A percentile compares a stretch with the other conserved stretches of the same genome.
These are phyloP conservation scores for Magnaporthiopsis rhizophila DNA, from an alignment of 2,329 filamentous ascomycete genomes.

Conservation along the genomic window DNA sequence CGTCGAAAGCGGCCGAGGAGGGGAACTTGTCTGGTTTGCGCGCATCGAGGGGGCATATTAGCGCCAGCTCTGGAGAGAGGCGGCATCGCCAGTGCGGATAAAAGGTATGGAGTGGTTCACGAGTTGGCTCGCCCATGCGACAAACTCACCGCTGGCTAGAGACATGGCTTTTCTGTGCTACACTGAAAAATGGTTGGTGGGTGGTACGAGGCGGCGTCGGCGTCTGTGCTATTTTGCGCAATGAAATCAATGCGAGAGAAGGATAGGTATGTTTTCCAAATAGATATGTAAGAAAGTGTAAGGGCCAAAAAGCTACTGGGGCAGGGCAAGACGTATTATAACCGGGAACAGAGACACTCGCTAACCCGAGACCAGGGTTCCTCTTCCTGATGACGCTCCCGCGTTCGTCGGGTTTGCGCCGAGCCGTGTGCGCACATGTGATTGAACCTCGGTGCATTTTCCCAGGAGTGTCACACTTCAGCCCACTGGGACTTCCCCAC, in stretches of 20 bases:
- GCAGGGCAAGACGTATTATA: constrained; percentile 2
- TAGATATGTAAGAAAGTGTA: not conserved
- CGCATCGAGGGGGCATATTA: not conserved
- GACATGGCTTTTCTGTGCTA: constrained; percentile 9
- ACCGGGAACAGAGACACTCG: not conserved
- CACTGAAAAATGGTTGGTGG: not conserved
- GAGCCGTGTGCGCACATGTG: constrained; percentile 5
- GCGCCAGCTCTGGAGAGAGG: not conserved
- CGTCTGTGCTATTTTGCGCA: not conserved
- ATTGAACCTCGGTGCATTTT: constrained; percentile 8
- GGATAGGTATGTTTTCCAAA: not conserved
- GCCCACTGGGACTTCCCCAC: constrained; percentile 1
- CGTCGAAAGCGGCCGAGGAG: constrained; percentile 84
- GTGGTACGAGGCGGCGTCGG: not conserved
- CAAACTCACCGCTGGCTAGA: constrained; percentile 12
- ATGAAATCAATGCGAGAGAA: not conserved
- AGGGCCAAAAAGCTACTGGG: not conserved
- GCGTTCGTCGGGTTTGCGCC: not conserved
- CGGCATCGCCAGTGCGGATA: not conserved
- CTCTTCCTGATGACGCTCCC: not conserved
- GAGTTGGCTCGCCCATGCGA: not conserved
- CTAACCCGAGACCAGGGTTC: not conserved
- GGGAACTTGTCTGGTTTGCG: constrained; percentile 64
- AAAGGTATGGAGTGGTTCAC: not conserved
- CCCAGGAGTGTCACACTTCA: not conserved